Percentiles rank a stretch among this genome's conserved stretches.
Evolutionary conservation across 1,139 yeast species (phyloP).

Genomic region (Taiozyma sp.): DNA sequence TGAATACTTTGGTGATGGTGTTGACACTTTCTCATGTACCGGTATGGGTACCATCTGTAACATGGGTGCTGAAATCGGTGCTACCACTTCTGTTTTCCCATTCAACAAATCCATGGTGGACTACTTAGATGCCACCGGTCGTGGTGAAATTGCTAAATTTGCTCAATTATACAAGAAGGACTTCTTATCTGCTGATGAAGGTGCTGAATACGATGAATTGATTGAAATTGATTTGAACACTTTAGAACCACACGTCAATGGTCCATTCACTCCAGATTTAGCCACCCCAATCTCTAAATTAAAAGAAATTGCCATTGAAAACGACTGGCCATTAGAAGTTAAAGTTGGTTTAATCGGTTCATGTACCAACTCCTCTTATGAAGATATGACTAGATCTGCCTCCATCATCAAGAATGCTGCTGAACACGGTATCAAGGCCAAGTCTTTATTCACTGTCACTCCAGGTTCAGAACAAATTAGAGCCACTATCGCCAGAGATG

Average conservation of each 20-base stretch:
- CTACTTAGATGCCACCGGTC: conserved; percentile 83
- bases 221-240: conserved; percentile 93
- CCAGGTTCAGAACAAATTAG: conserved; percentile 99
- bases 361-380: conserved; percentile 98
- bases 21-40: conserved; percentile 91
- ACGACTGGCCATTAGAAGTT: conserved; percentile 93
- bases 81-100: conserved; percentile 98
- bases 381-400: conserved; percentile 98
- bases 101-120: conserved; percentile 87
- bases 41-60: conserved; percentile 99
- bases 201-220: conserved; percentile 93
- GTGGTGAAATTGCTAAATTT: conserved; percentile 77
- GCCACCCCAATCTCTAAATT: conserved; percentile 95
- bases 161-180: conserved; percentile 73
- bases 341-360: conserved; percentile 98
- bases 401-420: conserved; percentile 90
- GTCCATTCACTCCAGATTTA: conserved; percentile 99
- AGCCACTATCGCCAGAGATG: conserved; percentile 98
- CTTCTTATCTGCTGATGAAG: conserved; percentile 85
- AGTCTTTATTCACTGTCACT: conserved; percentile 87
- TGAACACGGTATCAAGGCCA: conserved; percentile 83
- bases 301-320: conserved; percentile 80
- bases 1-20: conserved; percentile 97
- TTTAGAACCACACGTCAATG: conserved; percentile 96
- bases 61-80: conserved; percentile 99